Base-by-base conservation (phyloP, 495 filamentous ascomycete genomes). In the Amniculicola lignicola region DNA sequence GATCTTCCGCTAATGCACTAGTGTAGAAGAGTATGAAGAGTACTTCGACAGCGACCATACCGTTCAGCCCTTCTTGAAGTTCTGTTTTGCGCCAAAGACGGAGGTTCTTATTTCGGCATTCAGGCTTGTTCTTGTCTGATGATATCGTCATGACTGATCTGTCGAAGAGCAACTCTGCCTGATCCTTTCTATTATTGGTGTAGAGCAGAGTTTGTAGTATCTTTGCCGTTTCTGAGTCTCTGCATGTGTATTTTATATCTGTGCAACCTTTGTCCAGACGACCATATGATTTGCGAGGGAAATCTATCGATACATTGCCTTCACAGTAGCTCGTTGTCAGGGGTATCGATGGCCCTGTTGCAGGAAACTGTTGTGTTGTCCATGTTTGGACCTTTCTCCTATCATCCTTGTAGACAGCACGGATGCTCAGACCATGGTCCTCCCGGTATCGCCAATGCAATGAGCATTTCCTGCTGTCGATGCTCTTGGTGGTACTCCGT, bases 361-460 rank as follows among this genome's bases (percentile, higher is more conserved):
- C 47, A n/a, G 47, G 47, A 21, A 59, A 59, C 21, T 59, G 56
- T 21, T 59, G 56, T 37, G 35, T 27, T n/a, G 48, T 53, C 56
- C 56, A 59, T 1, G 51, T 29, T 19, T 44, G 37, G 12, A 51
- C 45, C 37, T 58, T 48, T 29, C 51, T 58, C 2, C 21, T 37
- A 7, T 43, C 40, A 15, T 43, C 38, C 2, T 41, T 38, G 28
- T 48, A 52, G 5, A 52, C 48, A 1, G 56, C 45, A 3, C 56
- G 56, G 21, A 59, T 46, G 16, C 16, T 27, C 7, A 59, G 24
- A 2, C 56, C 56, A 11, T 21, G 10, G 25, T 59, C 56, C 31
- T 59, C 56, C 12, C 56, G 47, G 41, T 59, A 59, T 9, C 48
- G 38, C 56, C 56, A 59, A 16, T 59, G 48, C 1, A 59, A 9